Base-by-base conservation (phyloP, 2,329 filamentous ascomycete genomes). In the Aaosphaeria pasadenensis region DNA sequence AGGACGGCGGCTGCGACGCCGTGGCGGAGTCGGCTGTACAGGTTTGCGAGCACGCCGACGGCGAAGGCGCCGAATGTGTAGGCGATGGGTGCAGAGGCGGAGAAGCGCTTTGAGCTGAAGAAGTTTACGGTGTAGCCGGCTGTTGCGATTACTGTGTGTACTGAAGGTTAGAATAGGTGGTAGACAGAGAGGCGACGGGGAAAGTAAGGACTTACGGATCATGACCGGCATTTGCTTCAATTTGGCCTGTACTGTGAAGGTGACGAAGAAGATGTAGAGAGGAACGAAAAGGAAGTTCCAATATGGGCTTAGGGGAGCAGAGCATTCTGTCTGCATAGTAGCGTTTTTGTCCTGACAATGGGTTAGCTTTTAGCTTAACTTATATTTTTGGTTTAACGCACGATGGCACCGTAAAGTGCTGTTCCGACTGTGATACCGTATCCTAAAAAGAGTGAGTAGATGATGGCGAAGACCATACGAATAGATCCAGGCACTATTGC, bases 161-260 rank as follows among this genome's bases (percentile, higher is more conserved):
- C 3, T 24, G 17, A 24, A 24, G 13, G 33, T 13, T 36, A 36
- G 33, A 13, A 36, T 36, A 36, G 9, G 33, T 36, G 9, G 13
- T 9, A 11, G 9, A 36, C 9, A 36, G 9, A 36, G 33, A 3
- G 9, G 33, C 13, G 33, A 11, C 3, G 9, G 33, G 13, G 13
- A 36, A 13, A 36, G 33, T 9, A 36, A 9, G 33, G 33, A 13
- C 33, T 36, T 90, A 50, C 80, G 35, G 17, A 89, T 73, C 87
- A 91, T 92, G 48, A 87, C 78, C 0, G 88, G 88, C 33, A 84
- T 81, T 65, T 92, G 88, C 57, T 81, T 85, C 81, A 82, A 89
- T 69, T 89, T 89, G 48, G 87, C 87, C 55, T 91, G 87, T 65
- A 91, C 90, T 60, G 91, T 86, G 60, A 91, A 77, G 51, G 62